These are phyloP conservation scores for Lipomyces spencermartinsiae DNA, from an alignment of 805 yeast genomes.

Conservation along the genomic window DNA sequence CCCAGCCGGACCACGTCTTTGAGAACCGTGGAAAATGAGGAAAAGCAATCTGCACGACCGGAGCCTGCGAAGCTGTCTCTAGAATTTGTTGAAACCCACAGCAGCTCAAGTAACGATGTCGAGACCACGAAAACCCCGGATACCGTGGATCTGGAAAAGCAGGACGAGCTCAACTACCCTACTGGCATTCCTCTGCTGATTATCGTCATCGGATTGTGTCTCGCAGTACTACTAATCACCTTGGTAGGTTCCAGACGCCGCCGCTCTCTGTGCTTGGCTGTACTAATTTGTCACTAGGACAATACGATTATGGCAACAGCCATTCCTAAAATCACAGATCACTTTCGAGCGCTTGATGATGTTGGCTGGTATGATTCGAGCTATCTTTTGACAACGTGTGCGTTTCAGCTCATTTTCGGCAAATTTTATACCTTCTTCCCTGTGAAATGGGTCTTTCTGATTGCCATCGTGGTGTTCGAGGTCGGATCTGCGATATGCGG, in stretches of 20 bases:
- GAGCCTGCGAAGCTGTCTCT: not conserved
- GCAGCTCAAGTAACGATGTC: not conserved
- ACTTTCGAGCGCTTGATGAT: slow-evolving; percentile 12
- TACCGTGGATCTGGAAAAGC: too few species aligned
- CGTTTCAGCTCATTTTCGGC: slow-evolving; percentile 19
- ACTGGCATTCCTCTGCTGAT: not conserved
- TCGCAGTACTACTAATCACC: slow-evolving; percentile 19
- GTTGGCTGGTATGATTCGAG: slow-evolving; percentile 20
- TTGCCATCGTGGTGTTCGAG: slow-evolving; percentile 50
- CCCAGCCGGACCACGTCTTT: not conserved
- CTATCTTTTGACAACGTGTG: slow-evolving; percentile 11
- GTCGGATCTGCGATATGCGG: slow-evolving; percentile 39
- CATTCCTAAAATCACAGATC: slow-evolving; percentile 15
- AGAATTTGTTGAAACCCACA: not conserved
- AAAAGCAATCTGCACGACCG: not conserved
- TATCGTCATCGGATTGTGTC: slow-evolving; percentile 13
- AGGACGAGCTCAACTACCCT: not conserved
- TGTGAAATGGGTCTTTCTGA: slow-evolving; percentile 13
- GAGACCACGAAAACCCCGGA: not conserved
- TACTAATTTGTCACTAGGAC: slow-evolving; percentile 6
- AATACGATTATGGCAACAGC: slow-evolving; percentile 23
- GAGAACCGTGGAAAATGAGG: slow-evolving; percentile 1
- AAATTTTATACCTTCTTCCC: slow-evolving; percentile 15
- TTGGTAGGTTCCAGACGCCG: slow-evolving; percentile 11
- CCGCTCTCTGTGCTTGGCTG: not conserved